Conservation (phyloP, 805 yeast genomes). For the Metschnikowia koreensis region DNA sequence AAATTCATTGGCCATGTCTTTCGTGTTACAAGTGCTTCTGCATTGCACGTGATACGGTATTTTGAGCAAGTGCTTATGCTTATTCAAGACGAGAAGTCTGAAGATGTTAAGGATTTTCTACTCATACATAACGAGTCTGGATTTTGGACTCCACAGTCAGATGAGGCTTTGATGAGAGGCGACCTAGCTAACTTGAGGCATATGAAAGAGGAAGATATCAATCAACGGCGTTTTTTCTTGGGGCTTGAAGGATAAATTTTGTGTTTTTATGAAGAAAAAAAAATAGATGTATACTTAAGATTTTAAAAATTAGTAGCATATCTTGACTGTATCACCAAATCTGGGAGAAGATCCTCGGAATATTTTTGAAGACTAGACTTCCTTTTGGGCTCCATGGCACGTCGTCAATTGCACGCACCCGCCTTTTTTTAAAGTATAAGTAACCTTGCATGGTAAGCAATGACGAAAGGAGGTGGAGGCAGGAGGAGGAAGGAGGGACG, state of each 20-base stretch:
- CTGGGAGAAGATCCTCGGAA: too few relatives aligned
- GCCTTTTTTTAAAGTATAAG: too few relatives aligned
- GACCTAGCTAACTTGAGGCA: constrained; percentile 9
- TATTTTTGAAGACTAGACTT: too few relatives aligned
- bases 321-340: too few relatives aligned
- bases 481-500: neutral
- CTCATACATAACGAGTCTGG: constrained; percentile 12
- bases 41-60: constrained; percentile 13
- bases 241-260: constrained; percentile 6
- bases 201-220: constrained; percentile 10
- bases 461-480: neutral
- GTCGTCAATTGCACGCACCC: too few relatives aligned
- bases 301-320: too few relatives aligned
- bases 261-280: too few relatives aligned
- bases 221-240: constrained; percentile 15
- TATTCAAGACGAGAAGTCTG: constrained; percentile 3
- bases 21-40: constrained; percentile 18
- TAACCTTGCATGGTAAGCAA: neutral
- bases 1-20: constrained; percentile 18
- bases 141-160: constrained; percentile 20
- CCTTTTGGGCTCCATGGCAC: too few relatives aligned
- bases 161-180: constrained; percentile 13
- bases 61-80: constrained; percentile 10
- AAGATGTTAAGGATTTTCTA: constrained; percentile 8
- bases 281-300: too few relatives aligned